Evolutionary conservation across 2,329 filamentous ascomycete genomes (phyloP), one percentile per base, ranked within the genome.

Genomic region (Alternaria metachromatica): DNA sequence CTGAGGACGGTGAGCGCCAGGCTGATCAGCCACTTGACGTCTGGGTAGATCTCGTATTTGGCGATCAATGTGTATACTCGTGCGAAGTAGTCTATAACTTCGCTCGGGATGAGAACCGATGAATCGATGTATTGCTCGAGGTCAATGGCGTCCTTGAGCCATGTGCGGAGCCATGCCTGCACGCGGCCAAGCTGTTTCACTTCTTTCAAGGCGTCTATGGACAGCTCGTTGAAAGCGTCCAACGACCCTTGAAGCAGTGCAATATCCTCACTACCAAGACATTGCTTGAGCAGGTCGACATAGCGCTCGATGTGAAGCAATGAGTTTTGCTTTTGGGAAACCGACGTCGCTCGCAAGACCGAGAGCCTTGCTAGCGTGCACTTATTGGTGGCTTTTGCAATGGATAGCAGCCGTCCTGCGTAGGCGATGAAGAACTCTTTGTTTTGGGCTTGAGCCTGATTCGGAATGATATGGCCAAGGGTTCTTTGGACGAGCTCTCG

Each of bases 381-480:
- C 50, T 69, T 69, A 7, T 64, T 61, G 6, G 65, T 56, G 20
- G 72, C 73, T 45, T 75, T 73, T 18, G 62, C 57, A 0, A 68
- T 53, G 5, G 64, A 65, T 15, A 65, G 58, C 9, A 78, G 60
- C 51, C 71, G 74, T 8, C 59, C 64, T 9, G 67, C 63, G 55
- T 73, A 77, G 13, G 64, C 68, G n/a, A 72, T 73, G 9, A 79
- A 68, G 48, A 75, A 79, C 4, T 65, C 64, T 45, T 74, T 72
- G 57, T 77, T 79, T 53, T 77, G 76, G 13, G 72, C 44, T 58
- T 80, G 78, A 30, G 69, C 70, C 54, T 79, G 76, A 12, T 79
- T 79, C 13, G 72, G 67, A 8, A 78, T 65, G 15, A 79, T 70
- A n/a, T 79, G 74, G 6, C 56, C 51, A 5, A 80, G 69, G 6